phyloP scores from a whole-genome alignment of 768 basidiomycete species.

The Nevesoporus exiguus region DNA sequence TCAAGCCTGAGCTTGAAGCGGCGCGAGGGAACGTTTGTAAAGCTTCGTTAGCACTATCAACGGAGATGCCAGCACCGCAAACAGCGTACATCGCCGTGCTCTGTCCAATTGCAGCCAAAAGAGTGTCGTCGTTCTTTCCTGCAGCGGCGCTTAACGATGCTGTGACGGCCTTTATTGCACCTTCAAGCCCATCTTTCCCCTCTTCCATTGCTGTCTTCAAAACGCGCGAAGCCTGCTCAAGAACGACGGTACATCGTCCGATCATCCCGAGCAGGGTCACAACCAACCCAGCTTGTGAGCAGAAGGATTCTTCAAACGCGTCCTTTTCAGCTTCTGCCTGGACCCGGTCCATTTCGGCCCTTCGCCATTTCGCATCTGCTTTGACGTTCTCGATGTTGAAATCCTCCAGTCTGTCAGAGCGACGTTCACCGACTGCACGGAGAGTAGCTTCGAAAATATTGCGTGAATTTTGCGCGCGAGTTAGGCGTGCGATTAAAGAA shows the following conservation, averaged over 20 bases:
- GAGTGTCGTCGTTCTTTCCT: conserved; percentile 66
- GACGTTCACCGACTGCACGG: conserved; percentile 77
- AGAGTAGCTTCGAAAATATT: conserved; percentile 86
- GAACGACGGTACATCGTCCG: conserved; percentile 69
- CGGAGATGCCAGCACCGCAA: conserved; percentile 31
- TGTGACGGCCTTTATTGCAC: conserved; percentile 47
- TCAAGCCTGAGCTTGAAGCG: conserved; percentile 48
- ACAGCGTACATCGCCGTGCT: conserved; percentile 58
- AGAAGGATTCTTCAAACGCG: conserved; percentile 57
- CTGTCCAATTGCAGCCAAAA: conserved; percentile 64
- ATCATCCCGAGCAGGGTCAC: conserved; percentile 78
- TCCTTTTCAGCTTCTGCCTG: conserved; percentile 66
- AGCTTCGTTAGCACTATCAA: conserved; percentile 49
- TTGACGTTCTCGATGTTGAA: conserved; percentile 64
- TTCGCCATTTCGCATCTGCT: conserved; percentile 60
- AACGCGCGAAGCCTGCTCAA: conserved; percentile 54
- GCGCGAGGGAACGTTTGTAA: conserved; percentile 42
- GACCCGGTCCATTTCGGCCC: conserved; percentile 66
- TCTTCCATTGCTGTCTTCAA: conserved; percentile 39
- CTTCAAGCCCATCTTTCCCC: conserved; percentile 35
- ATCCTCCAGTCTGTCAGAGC: conserved; percentile 76
- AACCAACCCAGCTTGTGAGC: conserved; percentile 61
- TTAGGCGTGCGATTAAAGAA: conserved; percentile 51
- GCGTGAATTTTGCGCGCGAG: conserved; percentile 68
- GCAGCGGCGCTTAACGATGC: conserved; percentile 51